A percentile compares a stretch with the other conserved stretches of the same genome.
phyloP scores from a whole-genome alignment of 2,329 filamentous ascomycete genomes.

The Fusarium begoniae region DNA sequence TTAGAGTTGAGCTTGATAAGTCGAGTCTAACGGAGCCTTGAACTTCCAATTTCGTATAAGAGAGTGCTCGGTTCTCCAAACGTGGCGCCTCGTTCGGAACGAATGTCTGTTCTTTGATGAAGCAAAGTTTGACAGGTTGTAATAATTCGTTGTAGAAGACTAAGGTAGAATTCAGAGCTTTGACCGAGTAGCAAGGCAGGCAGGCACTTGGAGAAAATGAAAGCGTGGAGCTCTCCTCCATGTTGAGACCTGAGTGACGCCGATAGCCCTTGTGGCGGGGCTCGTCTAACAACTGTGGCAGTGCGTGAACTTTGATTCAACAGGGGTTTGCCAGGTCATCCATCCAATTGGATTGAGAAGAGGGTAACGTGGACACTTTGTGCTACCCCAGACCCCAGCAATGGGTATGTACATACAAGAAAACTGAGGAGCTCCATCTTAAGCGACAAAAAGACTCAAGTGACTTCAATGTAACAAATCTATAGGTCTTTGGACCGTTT shows the following conservation, averaged over 20 bases:
- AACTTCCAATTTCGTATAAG: not conserved
- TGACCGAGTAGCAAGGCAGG: not conserved
- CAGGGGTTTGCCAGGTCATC: constrained; percentile 12
- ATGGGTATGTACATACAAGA: not conserved
- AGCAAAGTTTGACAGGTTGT: not conserved
- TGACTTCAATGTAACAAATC: not conserved
- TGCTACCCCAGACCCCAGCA: constrained; percentile 9
- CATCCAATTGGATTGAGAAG: constrained; percentile 4
- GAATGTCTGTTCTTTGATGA: not conserved
- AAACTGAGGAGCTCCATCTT: not conserved
- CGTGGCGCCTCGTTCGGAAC: not conserved
- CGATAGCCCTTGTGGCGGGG: constrained; percentile 24
- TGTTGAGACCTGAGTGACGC: not conserved
- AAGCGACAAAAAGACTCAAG: not conserved
- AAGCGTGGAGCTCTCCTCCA: constrained; percentile 8
- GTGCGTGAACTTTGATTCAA: constrained; percentile 3
- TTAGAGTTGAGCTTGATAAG: not conserved
- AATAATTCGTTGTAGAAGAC: constrained; percentile 17
- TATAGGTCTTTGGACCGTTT: not conserved
- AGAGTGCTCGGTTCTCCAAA: not conserved
- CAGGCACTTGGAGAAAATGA: constrained; percentile 1
- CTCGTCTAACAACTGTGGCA: constrained; percentile 11
- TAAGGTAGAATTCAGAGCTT: constrained; percentile 18
- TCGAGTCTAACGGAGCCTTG: not conserved
- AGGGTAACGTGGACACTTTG: constrained; percentile 24